phyloP scores from a whole-genome alignment of 2,329 filamentous ascomycete species.

The Pseudogymnoascus sp. region DNA sequence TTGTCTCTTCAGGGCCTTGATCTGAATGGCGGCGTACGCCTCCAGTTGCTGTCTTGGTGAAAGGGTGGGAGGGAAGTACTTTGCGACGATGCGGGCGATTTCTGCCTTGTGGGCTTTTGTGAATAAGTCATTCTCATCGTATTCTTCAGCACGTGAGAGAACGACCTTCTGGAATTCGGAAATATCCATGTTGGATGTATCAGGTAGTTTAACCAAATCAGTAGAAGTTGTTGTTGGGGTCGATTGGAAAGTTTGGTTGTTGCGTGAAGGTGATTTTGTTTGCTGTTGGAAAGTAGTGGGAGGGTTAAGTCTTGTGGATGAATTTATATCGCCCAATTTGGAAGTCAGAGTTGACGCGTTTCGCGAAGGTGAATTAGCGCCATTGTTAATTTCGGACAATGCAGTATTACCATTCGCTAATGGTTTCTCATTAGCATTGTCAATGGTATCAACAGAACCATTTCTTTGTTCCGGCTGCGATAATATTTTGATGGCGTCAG shows the following conservation, averaged over 20 bases:
- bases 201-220: not conserved
- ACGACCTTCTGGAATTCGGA: not conserved
- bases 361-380: not conserved
- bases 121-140: not conserved
- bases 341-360: not conserved
- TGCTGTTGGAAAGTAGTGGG: not conserved
- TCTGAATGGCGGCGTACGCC: not conserved
- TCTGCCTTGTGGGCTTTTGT: not conserved
- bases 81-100: not conserved
- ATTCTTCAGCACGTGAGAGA: not conserved
- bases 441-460: not conserved
- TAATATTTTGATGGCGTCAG: not conserved
- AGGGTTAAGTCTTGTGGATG: not conserved
- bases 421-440: conserved; percentile 7
- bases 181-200: not conserved
- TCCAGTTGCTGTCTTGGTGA: not conserved
- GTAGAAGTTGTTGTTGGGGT: not conserved
- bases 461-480: not conserved
- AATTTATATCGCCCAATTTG: conserved; percentile 3
- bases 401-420: not conserved
- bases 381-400: conserved; percentile 1
- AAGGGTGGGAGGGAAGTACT: not conserved
- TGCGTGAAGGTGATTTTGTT: conserved; percentile 1
- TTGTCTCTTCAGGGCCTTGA: not conserved
- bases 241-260: not conserved